phyloP scores from a whole-genome alignment of 495 filamentous ascomycete genomes.

The Neurospora sp. region DNA sequence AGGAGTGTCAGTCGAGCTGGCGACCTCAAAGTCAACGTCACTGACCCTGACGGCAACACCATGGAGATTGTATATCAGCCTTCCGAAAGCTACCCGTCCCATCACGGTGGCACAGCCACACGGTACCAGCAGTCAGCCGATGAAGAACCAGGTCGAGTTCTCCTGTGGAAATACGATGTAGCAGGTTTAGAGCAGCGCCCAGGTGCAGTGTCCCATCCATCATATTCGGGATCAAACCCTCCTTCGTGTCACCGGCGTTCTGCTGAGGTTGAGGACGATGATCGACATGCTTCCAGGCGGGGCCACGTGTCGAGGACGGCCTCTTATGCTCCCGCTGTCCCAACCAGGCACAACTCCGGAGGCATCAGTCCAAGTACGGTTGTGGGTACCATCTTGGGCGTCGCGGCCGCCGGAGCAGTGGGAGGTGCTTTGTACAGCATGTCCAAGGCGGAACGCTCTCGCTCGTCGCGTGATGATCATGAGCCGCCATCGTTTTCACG shows the following conservation, averaged over 20 bases:
- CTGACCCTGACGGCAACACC: slow-evolving; percentile 44
- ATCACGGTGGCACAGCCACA: slow-evolving; percentile 24
- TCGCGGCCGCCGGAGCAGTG: slow-evolving; percentile 62
- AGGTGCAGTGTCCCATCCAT: neutral
- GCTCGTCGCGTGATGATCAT: slow-evolving; percentile 28
- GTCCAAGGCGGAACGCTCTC: slow-evolving; percentile 44
- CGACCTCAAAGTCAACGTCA: slow-evolving; percentile 26
- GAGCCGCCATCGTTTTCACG: slow-evolving; percentile 25
- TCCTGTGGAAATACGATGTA: slow-evolving; percentile 41
- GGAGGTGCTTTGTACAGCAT: slow-evolving; percentile 69
- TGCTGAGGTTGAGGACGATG: neutral
- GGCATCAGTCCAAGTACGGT: slow-evolving; percentile 32
- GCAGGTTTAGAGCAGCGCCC: slow-evolving; percentile 13
- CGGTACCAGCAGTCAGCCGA: slow-evolving; percentile 25
- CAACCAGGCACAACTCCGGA: slow-evolving; percentile 25
- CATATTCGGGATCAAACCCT: neutral
- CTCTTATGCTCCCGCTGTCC: slow-evolving; percentile 19
- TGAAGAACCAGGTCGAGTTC: slow-evolving; percentile 35
- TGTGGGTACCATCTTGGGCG: slow-evolving; percentile 55
- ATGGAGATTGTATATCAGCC: slow-evolving; percentile 37
- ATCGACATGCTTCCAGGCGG: neutral
- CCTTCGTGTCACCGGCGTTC: neutral
- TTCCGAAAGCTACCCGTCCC: slow-evolving; percentile 17
- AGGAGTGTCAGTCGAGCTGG: slow-evolving; percentile 11
- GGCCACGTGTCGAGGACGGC: slow-evolving; percentile 3